These are phyloP conservation scores for Mycena vitilis DNA, from an alignment of 768 basidiomycete genomes.

Conservation along the genomic window DNA sequence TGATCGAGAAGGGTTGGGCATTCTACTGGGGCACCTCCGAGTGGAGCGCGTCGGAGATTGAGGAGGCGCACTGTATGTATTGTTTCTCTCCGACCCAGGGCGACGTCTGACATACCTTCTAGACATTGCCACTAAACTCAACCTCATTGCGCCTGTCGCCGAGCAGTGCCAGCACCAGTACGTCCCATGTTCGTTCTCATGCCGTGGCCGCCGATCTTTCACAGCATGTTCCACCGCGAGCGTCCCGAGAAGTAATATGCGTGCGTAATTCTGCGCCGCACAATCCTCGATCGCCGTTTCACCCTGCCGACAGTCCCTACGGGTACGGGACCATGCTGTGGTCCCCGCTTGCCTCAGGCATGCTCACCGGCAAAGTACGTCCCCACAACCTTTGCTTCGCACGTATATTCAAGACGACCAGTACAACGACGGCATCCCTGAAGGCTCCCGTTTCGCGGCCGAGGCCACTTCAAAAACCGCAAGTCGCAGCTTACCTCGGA, in stretches of 20 bases:
- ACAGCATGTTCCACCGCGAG: constrained; percentile 82
- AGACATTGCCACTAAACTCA: constrained; percentile 77
- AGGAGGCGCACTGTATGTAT: constrained; percentile 73
- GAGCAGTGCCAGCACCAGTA: constrained; percentile 84
- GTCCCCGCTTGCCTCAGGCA: constrained; percentile 77
- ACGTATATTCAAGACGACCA: constrained; percentile 47
- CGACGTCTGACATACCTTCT: constrained; percentile 67
- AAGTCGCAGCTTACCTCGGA: constrained; percentile 54
- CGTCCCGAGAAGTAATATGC: constrained; percentile 86
- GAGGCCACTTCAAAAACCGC: constrained; percentile 66
- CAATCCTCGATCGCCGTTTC: background rate
- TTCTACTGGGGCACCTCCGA: constrained; percentile 85
- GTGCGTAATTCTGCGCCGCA: constrained; percentile 45
- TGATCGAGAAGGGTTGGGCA: constrained; percentile 80
- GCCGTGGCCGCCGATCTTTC: background rate
- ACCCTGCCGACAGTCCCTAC: constrained; percentile 46
- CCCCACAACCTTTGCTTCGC: background rate
- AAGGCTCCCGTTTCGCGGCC: constrained; percentile 75
- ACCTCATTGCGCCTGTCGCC: constrained; percentile 75
- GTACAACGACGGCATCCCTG: constrained; percentile 44
- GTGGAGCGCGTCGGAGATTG: constrained; percentile 79
- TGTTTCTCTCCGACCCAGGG: constrained; percentile 69
- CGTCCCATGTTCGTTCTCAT: constrained; percentile 29
- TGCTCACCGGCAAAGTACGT: constrained; percentile 81
- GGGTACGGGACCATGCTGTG: constrained; percentile 78